Evolutionary conservation across 1,139 yeast genomes (phyloP), one percentile per base, ranked within the genome.

Genomic region (Pichia sp.): DNA sequence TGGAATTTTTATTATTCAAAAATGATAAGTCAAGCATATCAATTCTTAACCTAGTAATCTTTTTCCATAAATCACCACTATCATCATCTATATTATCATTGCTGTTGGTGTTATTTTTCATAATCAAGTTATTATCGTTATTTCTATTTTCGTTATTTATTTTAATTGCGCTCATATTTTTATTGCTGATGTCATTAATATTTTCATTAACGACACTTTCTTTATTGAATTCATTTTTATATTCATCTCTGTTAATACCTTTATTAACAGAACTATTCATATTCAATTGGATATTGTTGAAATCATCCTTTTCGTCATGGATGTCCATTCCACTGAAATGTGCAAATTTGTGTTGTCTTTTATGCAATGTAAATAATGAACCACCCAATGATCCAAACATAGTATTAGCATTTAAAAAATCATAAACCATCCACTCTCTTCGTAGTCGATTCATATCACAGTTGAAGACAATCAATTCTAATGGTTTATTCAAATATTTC

Each of bases 381-480:
- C 84, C 84, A 58, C 85, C 84, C 14, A 85, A 72, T 1, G 90
- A 79, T 1, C 94, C 94, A 17, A 85, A 80, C 27, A 83, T 82
- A 46, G 83, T 80, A 50, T 74, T 74, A 15, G 90, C 87, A 60
- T 81, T 81, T 67, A 85, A 76, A 48, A 85, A 74, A 63, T 85
- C 93, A 48, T 82, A 67, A 44, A 83, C 67, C 35, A 82, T 59
- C 67, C 85, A 74, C 47, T 76, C 73, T 17, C 83, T 76, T 40
- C 88, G 70, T 35, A 85, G 62, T 52, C 72, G 76, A 7, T 85
- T 83, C 49, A 85, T 62, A 47, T 81, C 85, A 62, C 89, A 75
- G 57, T 79, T 82, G 64, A 83, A 85, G 2, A 85, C 69, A 4
- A 82, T 70, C 20, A 85, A 65, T 42, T 73, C 74, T 44, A 80